Evolutionary conservation across 108 stramenopile genomes (phyloP), one percentile per base, ranked within the genome.

Genomic region (Skeletonema menzelii): DNA sequence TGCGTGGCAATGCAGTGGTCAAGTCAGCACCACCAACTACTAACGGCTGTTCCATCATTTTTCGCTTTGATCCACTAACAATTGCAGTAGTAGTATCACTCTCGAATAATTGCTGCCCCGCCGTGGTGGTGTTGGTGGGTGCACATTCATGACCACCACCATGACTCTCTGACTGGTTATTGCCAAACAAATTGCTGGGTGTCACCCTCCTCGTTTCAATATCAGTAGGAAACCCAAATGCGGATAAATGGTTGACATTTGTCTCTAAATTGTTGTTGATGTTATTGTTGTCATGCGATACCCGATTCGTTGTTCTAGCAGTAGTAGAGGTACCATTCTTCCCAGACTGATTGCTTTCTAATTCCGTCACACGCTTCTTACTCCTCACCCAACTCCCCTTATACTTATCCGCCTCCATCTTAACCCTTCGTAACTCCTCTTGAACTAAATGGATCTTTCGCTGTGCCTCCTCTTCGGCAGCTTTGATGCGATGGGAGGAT

Each of bases 321-420:
- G 58, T 65, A 15, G 56, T 65, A n/a, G n/a, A n/a, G 13, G 30
- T 75, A 1, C 44, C 46, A 28, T 66, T 56, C 8, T 27, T 40
- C 5, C 34, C 31, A 10, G 27, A 5, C 2, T 26, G 32, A 14
- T 3, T 19, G 2, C 12, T 10, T 34, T 78, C 77, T 67, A 72
- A 72, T n/a, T 72, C 71, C 7, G 20, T 53, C 14, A 68, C 60
- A 2, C 67, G 59, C 47, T 79, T 79, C 66, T 79, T 79, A n/a
- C 22, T 40, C 17, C 78, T 28, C 10, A 79, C 24, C 78, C 65
- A 72, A 22, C 71, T 61, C 6, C 61, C 38, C 42, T 72, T 72
- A 46, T 72, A 72, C 44, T 67, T 58, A 63, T 79, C 78, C 14
- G 71, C 70, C 61, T 79, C 78, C 40, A 61, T 68, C 62, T 70